phyloP scores from a whole-genome alignment of 345 rosid genomes.

The Anastatica hierochuntica region DNA sequence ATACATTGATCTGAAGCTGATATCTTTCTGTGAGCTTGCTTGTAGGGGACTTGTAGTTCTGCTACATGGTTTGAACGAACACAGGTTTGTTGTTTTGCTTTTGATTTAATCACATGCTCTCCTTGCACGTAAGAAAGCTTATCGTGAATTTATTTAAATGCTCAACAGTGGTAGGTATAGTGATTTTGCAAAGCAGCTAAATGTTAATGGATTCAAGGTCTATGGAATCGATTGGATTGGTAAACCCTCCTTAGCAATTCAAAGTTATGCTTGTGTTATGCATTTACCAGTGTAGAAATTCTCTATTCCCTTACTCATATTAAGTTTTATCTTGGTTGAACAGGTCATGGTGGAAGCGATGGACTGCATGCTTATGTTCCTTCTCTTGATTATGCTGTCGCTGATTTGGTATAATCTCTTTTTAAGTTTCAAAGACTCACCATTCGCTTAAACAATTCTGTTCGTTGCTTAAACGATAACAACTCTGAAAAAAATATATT shows the following conservation, averaged over 20 bases:
- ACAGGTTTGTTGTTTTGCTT: constrained; percentile 41
- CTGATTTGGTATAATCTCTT: constrained; percentile 81
- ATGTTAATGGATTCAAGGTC: constrained; percentile 74
- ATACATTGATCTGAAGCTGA: too few relatives aligned
- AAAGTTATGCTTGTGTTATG: too few relatives aligned
- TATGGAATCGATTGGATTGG: constrained; percentile 96
- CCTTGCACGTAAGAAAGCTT: too few relatives aligned
- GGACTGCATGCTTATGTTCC: constrained; percentile 86
- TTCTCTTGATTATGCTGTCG: constrained; percentile 70
- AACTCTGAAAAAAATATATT: too few relatives aligned
- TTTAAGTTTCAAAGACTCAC: too few relatives aligned
- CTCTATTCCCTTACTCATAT: too few relatives aligned
- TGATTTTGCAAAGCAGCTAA: constrained; percentile 76
- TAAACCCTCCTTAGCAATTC: constrained; percentile 33
- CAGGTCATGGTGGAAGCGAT: constrained; percentile 97
- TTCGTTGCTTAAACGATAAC: too few relatives aligned
- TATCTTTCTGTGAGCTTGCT: too few relatives aligned
- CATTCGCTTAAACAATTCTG: too few relatives aligned
- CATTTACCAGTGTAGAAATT: too few relatives aligned
- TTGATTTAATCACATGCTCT: too few relatives aligned
- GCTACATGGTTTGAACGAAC: constrained; percentile 88
- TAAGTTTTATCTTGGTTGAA: neutral
- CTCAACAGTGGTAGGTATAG: constrained; percentile 71
- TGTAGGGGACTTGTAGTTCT: constrained; percentile 77
- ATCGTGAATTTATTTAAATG: neutral